Conservation (phyloP, 805 yeast species). For the Pichia paraexigua region DNA sequence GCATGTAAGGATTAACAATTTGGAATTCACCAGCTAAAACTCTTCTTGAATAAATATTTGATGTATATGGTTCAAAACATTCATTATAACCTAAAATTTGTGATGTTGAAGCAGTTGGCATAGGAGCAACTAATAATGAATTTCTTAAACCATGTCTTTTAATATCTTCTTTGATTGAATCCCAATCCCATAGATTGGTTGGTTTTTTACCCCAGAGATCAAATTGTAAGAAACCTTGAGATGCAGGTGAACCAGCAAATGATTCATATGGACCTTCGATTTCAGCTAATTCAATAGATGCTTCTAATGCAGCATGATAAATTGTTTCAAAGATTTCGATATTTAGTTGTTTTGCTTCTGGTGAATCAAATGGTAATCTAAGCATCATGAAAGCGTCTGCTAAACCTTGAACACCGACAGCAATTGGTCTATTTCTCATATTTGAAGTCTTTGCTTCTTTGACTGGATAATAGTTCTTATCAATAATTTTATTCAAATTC, state of each 20-base stretch:
- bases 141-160: constrained; percentile 46
- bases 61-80: constrained; percentile 57
- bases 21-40: constrained; percentile 59
- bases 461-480: constrained; percentile 49
- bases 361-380: constrained; percentile 51
- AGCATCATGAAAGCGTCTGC: constrained; percentile 52
- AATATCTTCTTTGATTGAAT: constrained; percentile 40
- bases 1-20: constrained; percentile 51
- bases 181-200: constrained; percentile 53
- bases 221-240: constrained; percentile 48
- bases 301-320: constrained; percentile 52
- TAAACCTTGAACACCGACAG: constrained; percentile 56
- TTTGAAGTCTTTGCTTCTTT: constrained; percentile 46
- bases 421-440: constrained; percentile 53
- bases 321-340: constrained; percentile 55
- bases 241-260: constrained; percentile 52
- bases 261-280: constrained; percentile 44
- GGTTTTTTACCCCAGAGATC: constrained; percentile 56
- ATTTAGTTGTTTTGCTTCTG: constrained; percentile 47
- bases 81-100: constrained; percentile 56
- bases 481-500: constrained; percentile 50
- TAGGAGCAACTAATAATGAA: constrained; percentile 54
- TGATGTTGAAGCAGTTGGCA: constrained; percentile 64
- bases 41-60: constrained; percentile 55
- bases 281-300: constrained; percentile 46